phyloP scores from a whole-genome alignment of 768 basidiomycete species.

The Hygrophoropsis aurantiaca region DNA sequence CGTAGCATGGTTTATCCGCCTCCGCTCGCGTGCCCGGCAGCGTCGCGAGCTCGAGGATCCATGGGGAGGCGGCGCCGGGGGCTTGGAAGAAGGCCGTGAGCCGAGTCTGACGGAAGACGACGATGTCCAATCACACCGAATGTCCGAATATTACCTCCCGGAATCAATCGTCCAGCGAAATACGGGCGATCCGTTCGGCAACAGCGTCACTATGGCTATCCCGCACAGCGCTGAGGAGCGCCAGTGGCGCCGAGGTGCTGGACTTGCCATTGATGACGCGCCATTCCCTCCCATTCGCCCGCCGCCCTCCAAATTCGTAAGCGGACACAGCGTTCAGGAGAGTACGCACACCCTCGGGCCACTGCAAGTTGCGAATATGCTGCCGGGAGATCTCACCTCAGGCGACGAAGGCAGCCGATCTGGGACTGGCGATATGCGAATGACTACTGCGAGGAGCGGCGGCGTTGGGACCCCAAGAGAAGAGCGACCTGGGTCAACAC shows the following conservation, averaged over 20 bases:
- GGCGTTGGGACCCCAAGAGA: conserved; percentile 18
- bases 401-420: conserved; percentile 29
- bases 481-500: conserved; percentile 13
- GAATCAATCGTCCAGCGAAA: conserved; percentile 17
- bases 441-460: not conserved
- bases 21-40: conserved; percentile 35
- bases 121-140: conserved; percentile 19
- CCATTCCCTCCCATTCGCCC: conserved; percentile 23
- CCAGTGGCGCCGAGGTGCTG: not conserved
- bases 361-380: conserved; percentile 48
- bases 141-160: conserved; percentile 22
- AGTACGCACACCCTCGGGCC: conserved; percentile 40
- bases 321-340: conserved; percentile 25
- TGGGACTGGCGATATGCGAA: not conserved
- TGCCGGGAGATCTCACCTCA: conserved; percentile 45
- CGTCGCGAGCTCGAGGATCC: conserved; percentile 31
- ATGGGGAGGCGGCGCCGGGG: conserved; percentile 31
- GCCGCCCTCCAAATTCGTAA: conserved; percentile 29
- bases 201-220: conserved; percentile 15
- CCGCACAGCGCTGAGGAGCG: not conserved
- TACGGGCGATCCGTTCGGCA: conserved; percentile 17
- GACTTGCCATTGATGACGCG: conserved; percentile 5
- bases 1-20: conserved; percentile 49
- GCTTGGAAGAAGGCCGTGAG: conserved; percentile 6
- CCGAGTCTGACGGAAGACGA: conserved; percentile 1